Conservation (phyloP, 805 yeast species). For the Kurtzmaniella fragi region DNA sequence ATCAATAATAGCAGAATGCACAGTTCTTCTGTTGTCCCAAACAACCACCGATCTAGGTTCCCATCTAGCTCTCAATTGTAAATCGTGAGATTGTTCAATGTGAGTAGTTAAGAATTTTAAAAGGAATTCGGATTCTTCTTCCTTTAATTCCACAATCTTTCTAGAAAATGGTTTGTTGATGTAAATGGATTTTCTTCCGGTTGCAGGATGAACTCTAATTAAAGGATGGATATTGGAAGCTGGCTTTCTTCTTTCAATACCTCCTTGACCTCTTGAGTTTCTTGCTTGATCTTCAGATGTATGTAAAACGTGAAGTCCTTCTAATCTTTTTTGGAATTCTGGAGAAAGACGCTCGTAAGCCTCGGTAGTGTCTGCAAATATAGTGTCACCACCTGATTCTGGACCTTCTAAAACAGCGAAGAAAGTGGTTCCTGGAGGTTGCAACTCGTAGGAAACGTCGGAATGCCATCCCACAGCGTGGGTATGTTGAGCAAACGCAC, state of each 20-base stretch:
- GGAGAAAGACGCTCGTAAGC: constrained; percentile 72
- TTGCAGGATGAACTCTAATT: constrained; percentile 69
- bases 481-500: constrained; percentile 29
- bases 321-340: constrained; percentile 50
- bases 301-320: constrained; percentile 63
- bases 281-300: constrained; percentile 67
- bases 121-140: constrained; percentile 62
- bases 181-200: constrained; percentile 54
- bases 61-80: constrained; percentile 69
- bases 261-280: constrained; percentile 50
- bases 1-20: constrained; percentile 67
- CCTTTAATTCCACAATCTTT: constrained; percentile 65
- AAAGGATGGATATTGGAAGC: constrained; percentile 65
- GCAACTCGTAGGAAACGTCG: constrained; percentile 69
- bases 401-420: constrained; percentile 57
- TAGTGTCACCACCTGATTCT: constrained; percentile 72
- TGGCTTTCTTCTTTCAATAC: constrained; percentile 60
- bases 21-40: constrained; percentile 75
- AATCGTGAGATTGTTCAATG: constrained; percentile 49
- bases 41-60: constrained; percentile 64
- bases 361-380: constrained; percentile 65
- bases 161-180: constrained; percentile 60
- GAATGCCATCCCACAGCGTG: constrained; percentile 58
- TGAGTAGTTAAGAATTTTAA: constrained; percentile 53
- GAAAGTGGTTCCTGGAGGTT: constrained; percentile 68